These are phyloP conservation scores for Lichtheimia corymbifera DNA, from an alignment of 371 early-diverging fungal genomes.

Conservation along the genomic window DNA sequence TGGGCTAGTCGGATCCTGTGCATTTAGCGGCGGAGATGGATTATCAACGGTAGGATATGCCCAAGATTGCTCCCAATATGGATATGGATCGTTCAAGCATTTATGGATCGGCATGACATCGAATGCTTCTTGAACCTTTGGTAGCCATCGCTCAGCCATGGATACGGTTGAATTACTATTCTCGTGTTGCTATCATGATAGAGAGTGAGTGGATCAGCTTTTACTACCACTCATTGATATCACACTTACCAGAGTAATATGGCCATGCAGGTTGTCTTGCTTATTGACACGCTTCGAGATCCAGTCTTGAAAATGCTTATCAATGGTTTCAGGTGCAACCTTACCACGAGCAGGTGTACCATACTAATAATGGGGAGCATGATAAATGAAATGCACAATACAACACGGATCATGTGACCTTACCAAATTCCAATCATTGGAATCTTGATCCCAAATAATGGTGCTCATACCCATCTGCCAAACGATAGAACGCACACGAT, in stretches of 20 bases:
- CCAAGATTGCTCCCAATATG: conserved; percentile 48
- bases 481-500: conserved; percentile 54
- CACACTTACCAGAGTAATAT: conserved; percentile 33
- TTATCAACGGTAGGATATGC: conserved; percentile 35
- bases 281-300: conserved; percentile 24
- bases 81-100: conserved; percentile 51
- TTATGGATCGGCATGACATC: conserved; percentile 51
- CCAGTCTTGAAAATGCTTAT: conserved; percentile 43
- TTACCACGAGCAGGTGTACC: conserved; percentile 28
- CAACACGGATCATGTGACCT: background rate
- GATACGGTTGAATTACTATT: conserved; percentile 43
- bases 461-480: conserved; percentile 56
- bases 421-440: conserved; percentile 39
- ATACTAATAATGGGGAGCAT: conserved; percentile 13
- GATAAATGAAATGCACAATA: background rate
- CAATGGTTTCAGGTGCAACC: conserved; percentile 22
- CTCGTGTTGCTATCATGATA: conserved; percentile 39
- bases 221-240: background rate
- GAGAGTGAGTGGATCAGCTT: no score
- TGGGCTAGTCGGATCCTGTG: conserved; percentile 1
- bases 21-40: conserved; percentile 10
- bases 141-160: conserved; percentile 50
- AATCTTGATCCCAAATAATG: conserved; percentile 39
- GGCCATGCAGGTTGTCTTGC: conserved; percentile 39
- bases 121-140: conserved; percentile 38